phyloP scores from a whole-genome alignment of 345 rosid genomes.

The Kernera saxatilis region DNA sequence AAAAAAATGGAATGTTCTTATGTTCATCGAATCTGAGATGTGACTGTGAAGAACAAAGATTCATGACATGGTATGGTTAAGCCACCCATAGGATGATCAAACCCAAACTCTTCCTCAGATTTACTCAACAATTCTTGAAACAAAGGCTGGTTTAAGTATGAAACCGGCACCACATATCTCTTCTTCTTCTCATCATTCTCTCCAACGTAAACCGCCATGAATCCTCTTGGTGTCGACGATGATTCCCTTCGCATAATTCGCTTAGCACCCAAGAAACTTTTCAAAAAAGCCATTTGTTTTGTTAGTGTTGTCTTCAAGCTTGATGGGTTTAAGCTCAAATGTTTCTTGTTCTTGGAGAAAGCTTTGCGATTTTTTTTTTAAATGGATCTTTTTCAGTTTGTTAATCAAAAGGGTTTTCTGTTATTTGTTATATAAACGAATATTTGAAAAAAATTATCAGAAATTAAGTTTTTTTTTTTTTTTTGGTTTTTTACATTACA shows the following conservation, averaged over 20 bases:
- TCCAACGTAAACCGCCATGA: constrained; percentile 36
- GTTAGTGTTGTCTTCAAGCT: not conserved
- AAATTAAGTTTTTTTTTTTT: not conserved
- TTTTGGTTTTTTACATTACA: not conserved
- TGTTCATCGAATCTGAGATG: constrained; percentile 24
- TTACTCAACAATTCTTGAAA: constrained; percentile 35
- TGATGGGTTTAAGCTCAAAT: not conserved
- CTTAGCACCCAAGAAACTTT: constrained; percentile 18
- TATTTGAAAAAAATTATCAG: not conserved
- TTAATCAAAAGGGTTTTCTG: not conserved
- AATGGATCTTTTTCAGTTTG: not conserved
- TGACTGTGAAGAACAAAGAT: constrained; percentile 30
- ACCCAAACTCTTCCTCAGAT: constrained; percentile 42
- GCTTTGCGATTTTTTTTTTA: not conserved
- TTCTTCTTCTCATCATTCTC: constrained; percentile 25
- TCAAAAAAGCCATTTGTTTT: not conserved
- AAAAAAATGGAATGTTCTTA: not conserved
- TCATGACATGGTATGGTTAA: constrained; percentile 37
- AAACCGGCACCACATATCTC: constrained; percentile 34
- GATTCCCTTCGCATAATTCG: not conserved
- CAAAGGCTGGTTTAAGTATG: constrained; percentile 35
- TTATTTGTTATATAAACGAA: constrained; percentile 16
- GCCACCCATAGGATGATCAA: constrained; percentile 38
- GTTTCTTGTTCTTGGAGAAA: not conserved
- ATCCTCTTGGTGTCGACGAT: constrained; percentile 34